Base-by-base conservation (phyloP, 352 stramenopile genomes). In the Phytophthora melonis region DNA sequence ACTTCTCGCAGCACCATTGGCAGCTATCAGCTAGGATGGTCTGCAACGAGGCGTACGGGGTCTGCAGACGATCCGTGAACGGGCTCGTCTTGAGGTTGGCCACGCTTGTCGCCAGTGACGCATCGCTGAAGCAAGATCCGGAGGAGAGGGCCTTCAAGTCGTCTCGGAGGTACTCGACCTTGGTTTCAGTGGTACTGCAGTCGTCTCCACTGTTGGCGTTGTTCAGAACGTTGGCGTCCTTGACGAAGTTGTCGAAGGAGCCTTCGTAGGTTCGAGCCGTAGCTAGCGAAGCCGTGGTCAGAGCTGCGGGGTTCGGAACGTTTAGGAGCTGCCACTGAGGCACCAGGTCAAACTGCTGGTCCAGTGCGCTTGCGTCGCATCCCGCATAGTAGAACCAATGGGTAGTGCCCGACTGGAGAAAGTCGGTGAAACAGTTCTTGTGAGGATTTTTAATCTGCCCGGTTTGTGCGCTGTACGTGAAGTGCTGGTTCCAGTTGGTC, bases 1-100 rank as follows among this genome's bases (percentile, higher is more conserved):
- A 34, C 27, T 66, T 58, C n/a, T 19, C 36, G 47, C 60, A 66
- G 19, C 47, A 58, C 45, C 60, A 58, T 5, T 30, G 10, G 27
- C 60, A 58, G 13, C 34, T 49, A 0, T 1, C 30, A 50, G 34
- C 54, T 9, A 60, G 13, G 14, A 5, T 32, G 6, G 52, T 18
- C 27, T 63, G 32, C 11, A 53, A 18, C 5, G 25, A 9, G 23
- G 4, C 9, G 14, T 10, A 32, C 14, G 13, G 3, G 10, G 11
- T 11, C 16, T 54, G 39, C 13, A 64, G 36, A 11, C 41, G 10
- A 5, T 5, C 10, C 19, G 13, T 58, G 52, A 70, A 34, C n/a
- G 63, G 63, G 7, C 23, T 63, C 13, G 36, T 9, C 54, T 56
- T 70, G 13, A 54, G 27, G 8, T 21, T 58, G 3, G 23, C 18